Evolutionary conservation across 352 stramenopile species (phyloP).

Genomic region (Globisporangium emineosum): DNA sequence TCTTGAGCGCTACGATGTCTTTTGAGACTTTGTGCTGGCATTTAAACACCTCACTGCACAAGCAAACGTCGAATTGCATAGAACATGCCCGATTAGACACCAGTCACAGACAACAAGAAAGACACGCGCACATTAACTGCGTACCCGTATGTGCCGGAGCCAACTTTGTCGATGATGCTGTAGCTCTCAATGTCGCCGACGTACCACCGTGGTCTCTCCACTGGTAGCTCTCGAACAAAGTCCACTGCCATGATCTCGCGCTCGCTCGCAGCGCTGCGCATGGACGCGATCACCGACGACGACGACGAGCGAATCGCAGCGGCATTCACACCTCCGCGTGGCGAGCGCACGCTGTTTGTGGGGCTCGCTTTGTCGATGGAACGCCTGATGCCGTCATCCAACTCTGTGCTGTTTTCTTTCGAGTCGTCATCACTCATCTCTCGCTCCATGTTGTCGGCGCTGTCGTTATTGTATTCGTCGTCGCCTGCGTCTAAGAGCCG

Average conservation of each 20-base stretch:
- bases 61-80: not conserved
- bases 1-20: conserved; percentile 86
- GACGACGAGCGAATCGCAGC: conserved; percentile 30
- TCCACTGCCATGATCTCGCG: conserved; percentile 66
- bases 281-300: conserved; percentile 62
- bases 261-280: conserved; percentile 68
- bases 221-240: conserved; percentile 28
- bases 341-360: conserved; percentile 5
- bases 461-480: conserved; percentile 22
- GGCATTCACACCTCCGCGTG: conserved; percentile 11
- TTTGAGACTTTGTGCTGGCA: conserved; percentile 86
- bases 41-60: conserved; percentile 80
- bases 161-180: conserved; percentile 87
- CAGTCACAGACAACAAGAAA: not conserved
- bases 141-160: conserved; percentile 83
- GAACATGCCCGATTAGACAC: not conserved
- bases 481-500: conserved; percentile 9
- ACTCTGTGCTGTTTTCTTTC: not conserved
- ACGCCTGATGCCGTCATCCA: not conserved
- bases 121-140: conserved; percentile 10
- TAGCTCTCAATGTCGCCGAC: conserved; percentile 86
- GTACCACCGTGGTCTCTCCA: conserved; percentile 65
- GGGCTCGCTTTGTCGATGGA: not conserved
- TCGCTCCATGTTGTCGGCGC: not conserved
- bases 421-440: conserved; percentile 3